Evolutionary conservation across 352 stramenopile genomes (phyloP).

Genomic region (Peronospora destructor): DNA sequence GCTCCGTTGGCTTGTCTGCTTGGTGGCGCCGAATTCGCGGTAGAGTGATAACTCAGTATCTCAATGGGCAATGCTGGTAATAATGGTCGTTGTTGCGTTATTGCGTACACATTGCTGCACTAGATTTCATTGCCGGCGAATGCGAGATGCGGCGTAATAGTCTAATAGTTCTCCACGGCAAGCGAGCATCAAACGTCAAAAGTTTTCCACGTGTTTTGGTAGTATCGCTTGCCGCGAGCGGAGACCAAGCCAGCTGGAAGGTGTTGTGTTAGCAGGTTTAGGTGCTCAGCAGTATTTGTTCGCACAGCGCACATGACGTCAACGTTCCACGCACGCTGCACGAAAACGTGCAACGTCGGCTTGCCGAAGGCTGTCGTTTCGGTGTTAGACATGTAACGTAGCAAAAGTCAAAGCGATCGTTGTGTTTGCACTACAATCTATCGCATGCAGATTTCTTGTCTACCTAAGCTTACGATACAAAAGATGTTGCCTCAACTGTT

Average conservation of each 20-base stretch:
- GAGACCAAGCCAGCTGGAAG: constrained; percentile 4
- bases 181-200: constrained; percentile 10
- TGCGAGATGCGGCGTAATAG: background rate
- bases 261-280: constrained; percentile 9
- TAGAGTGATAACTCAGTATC: background rate
- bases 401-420: no score
- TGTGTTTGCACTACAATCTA: background rate
- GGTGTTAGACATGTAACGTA: constrained; percentile 5
- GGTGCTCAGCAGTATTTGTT: background rate
- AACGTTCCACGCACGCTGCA: no score
- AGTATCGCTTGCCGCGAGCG: constrained; percentile 3
- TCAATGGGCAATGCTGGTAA: background rate
- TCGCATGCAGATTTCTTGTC: background rate
- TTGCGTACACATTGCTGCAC: constrained; percentile 3
- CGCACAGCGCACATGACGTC: constrained; percentile 3
- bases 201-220: constrained; percentile 2
- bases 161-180: background rate
- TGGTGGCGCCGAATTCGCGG: background rate
- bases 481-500: constrained; percentile 1
- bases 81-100: constrained; percentile 2
- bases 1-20: constrained; percentile 27
- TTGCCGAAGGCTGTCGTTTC: background rate
- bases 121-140: background rate
- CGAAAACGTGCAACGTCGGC: no score
- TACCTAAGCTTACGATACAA: background rate